Conservation (phyloP, 768 basidiomycete genomes). For the Naganishia friedmannii region DNA sequence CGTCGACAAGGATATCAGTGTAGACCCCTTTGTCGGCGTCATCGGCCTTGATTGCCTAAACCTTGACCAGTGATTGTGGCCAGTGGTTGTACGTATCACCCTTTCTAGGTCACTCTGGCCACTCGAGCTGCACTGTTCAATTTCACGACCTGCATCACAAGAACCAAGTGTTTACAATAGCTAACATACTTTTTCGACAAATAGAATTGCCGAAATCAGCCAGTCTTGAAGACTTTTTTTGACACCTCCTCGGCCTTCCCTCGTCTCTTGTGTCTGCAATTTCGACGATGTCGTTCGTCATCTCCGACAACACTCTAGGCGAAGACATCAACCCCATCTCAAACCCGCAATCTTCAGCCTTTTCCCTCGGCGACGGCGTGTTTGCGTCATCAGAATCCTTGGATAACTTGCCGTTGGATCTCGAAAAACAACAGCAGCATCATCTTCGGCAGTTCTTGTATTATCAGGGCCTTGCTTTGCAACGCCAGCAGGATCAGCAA, state of each 20-base stretch:
- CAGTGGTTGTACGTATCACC: too few species aligned
- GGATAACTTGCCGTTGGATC: neutral
- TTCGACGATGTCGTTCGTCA: slow-evolving; percentile 21
- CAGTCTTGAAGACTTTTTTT: neutral
- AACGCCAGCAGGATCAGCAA: slow-evolving; percentile 20
- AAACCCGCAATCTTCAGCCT: neutral
- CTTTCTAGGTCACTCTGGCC: too few species aligned
- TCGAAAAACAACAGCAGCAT: slow-evolving; percentile 29
- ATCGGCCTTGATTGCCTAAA: too few species aligned
- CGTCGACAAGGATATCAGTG: too few species aligned
- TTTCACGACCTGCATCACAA: too few species aligned
- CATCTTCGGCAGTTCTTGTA: slow-evolving; percentile 29
- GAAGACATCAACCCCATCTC: slow-evolving; percentile 2
- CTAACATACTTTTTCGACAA: neutral
- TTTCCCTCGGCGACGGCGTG: slow-evolving; percentile 1
- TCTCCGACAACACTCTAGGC: neutral
- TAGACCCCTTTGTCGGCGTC: too few species aligned
- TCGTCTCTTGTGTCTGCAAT: neutral
- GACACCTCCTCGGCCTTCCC: neutral
- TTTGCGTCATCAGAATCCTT: neutral
- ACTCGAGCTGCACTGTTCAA: too few species aligned
- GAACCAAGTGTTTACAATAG: neutral
- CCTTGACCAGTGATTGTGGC: too few species aligned
- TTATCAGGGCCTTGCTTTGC: slow-evolving; percentile 21
- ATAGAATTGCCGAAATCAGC: neutral